Evolutionary conservation across 306 rosid species (phyloP).

Genomic region (Delonix regia): DNA sequence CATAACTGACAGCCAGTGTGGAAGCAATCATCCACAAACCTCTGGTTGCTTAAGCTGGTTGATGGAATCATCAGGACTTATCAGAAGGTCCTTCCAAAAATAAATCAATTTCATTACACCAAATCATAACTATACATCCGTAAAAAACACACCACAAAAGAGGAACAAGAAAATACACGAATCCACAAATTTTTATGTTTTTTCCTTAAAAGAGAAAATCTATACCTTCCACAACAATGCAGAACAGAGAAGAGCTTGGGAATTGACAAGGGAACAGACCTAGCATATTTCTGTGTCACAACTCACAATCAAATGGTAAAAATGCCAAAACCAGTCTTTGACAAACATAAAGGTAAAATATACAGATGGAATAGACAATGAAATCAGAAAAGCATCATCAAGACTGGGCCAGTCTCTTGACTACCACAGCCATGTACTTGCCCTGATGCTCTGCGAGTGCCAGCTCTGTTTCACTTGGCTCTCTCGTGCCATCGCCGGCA

Average conservation of each 20-base stretch:
- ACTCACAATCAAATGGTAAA: conserved; percentile 35
- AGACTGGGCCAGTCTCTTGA: conserved; percentile 67
- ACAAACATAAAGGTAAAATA: conserved; percentile 14
- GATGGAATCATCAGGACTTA: background rate
- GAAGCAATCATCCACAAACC: background rate
- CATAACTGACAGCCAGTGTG: background rate
- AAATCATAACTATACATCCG: conserved; percentile 14
- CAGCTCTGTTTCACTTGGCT: conserved; percentile 79
- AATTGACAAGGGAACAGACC: conserved; percentile 33
- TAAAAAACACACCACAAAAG: background rate
- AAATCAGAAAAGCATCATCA: conserved; percentile 54
- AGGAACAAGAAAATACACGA: conserved; percentile 28
- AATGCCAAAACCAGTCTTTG: conserved; percentile 44
- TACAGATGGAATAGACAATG: conserved; percentile 37
- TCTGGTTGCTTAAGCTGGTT: background rate
- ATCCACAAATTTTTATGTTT: conserved; percentile 36
- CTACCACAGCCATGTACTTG: conserved; percentile 85
- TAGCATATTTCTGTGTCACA: conserved; percentile 11
- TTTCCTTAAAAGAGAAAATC: conserved; percentile 17
- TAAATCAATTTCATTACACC: conserved; percentile 1
- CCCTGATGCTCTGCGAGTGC: conserved; percentile 98
- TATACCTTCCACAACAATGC: conserved; percentile 41
- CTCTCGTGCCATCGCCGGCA: conserved; percentile 93
- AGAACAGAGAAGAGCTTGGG: conserved; percentile 38
- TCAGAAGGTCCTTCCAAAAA: background rate